Evolutionary conservation across 768 basidiomycete genomes (phyloP).

Genomic region (Favolaschia claudopus): DNA sequence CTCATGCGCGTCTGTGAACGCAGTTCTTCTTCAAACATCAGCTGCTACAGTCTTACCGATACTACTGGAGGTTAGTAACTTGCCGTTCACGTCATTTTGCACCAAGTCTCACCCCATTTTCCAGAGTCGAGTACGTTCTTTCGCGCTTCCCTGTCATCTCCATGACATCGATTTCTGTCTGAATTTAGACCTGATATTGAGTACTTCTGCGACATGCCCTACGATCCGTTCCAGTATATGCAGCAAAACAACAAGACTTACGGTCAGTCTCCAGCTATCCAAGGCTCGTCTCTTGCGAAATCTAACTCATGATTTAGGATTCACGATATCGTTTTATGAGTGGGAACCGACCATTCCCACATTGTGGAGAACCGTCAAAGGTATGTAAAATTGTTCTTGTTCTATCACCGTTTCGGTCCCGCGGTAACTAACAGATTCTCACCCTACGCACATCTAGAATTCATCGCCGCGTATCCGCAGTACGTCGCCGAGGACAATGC

Average conservation of each 20-base stretch:
- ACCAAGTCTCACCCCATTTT: background rate
- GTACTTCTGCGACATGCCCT: conserved; percentile 75
- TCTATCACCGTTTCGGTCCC: conserved; percentile 8
- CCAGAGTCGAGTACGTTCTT: conserved; percentile 46
- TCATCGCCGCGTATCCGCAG: conserved; percentile 62
- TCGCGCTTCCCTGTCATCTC: background rate
- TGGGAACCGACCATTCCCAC: conserved; percentile 81
- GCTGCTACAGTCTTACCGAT: conserved; percentile 71
- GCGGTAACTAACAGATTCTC: background rate
- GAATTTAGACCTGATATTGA: conserved; percentile 69
- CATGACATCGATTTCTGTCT: conserved; percentile 31
- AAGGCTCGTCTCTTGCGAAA: background rate
- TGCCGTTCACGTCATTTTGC: conserved; percentile 30
- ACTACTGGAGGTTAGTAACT: conserved; percentile 77
- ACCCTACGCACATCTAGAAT: conserved; percentile 51
- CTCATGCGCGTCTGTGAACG: conserved; percentile 14
- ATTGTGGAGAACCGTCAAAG: conserved; percentile 75
- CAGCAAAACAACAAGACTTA: conserved; percentile 75
- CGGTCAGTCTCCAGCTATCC: conserved; percentile 42
- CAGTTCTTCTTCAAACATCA: conserved; percentile 81
- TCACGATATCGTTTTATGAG: conserved; percentile 80
- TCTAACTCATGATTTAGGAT: conserved; percentile 49
- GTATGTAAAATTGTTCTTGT: conserved; percentile 42
- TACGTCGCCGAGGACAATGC: conserved; percentile 66
- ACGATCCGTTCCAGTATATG: conserved; percentile 81